These are phyloP conservation scores for Globisporangium ultimum DNA, from an alignment of 352 stramenopile species.

Conservation along the genomic window DNA sequence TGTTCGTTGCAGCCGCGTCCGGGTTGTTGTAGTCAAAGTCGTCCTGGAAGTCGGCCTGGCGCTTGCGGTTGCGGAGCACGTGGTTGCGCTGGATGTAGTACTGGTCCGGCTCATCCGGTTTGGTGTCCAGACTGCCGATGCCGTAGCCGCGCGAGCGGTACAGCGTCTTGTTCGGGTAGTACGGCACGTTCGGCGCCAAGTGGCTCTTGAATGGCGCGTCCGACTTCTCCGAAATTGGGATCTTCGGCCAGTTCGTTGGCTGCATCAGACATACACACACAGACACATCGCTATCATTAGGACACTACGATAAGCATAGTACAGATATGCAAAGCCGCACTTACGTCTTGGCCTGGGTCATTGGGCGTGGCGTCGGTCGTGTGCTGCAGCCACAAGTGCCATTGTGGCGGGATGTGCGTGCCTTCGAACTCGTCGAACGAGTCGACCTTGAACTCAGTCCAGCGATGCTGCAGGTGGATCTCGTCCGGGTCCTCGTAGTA, in stretches of 20 bases:
- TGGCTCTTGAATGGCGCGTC: constrained; percentile 74
- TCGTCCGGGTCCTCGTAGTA: constrained; percentile 87
- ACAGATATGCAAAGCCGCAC: constrained; percentile 7
- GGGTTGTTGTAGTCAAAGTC: constrained; percentile 87
- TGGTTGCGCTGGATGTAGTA: constrained; percentile 83
- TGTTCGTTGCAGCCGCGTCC: constrained; percentile 31
- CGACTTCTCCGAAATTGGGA: constrained; percentile 42
- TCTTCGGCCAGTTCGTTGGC: constrained; percentile 71
- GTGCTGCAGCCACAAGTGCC: constrained; percentile 86
- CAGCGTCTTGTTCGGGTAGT: constrained; percentile 74
- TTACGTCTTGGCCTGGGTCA: constrained; percentile 57
- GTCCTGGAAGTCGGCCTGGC: constrained; percentile 55
- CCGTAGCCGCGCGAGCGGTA: constrained; percentile 81
- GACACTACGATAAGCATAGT: background rate
- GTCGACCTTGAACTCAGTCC: constrained; percentile 81
- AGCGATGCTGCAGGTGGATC: constrained; percentile 71
- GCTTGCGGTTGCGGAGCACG: constrained; percentile 66
- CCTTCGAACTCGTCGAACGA: constrained; percentile 77
- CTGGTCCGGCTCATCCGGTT: constrained; percentile 63
- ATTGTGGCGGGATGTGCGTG: constrained; percentile 74
- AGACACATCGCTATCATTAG: background rate
- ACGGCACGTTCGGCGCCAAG: constrained; percentile 57
- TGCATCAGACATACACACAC: constrained; percentile 15
- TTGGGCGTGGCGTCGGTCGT: constrained; percentile 66
- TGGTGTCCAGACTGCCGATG: constrained; percentile 61